Conservation (phyloP, 2,329 filamentous ascomycete species). For the Arthroderma uncinatum region DNA sequence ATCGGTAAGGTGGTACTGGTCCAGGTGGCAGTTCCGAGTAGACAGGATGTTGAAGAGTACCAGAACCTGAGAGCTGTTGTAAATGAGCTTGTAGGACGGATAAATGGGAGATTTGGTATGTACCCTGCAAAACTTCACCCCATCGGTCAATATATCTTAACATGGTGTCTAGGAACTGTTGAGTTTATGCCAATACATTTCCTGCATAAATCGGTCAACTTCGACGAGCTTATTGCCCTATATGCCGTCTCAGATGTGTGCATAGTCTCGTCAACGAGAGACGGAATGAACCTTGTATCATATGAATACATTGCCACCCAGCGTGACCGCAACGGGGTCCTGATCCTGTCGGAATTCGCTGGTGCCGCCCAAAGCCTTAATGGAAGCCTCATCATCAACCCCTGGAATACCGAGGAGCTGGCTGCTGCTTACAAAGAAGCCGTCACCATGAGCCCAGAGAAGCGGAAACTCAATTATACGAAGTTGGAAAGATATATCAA, state of each 20-base stretch:
- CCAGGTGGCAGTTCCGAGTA: conserved; percentile 86
- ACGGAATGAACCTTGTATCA: conserved; percentile 97
- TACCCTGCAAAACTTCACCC: conserved; percentile 8
- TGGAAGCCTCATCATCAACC: conserved; percentile 88
- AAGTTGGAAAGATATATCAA: conserved; percentile 92
- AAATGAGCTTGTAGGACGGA: conserved; percentile 90
- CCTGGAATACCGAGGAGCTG: conserved; percentile 95
- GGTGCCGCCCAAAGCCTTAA: conserved; percentile 91
- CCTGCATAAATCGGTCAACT: conserved; percentile 88
- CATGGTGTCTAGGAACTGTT: conserved; percentile 53
- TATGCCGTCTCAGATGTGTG: conserved; percentile 90
- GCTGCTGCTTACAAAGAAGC: conserved; percentile 88
- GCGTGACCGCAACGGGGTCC: conserved; percentile 75
- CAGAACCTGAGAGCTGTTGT: conserved; percentile 91
- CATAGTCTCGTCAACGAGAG: conserved; percentile 85
- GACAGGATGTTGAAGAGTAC: conserved; percentile 95
- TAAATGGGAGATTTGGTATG: conserved; percentile 83
- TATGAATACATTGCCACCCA: conserved; percentile 98
- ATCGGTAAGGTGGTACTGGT: conserved; percentile 94
- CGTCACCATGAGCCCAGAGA: conserved; percentile 90
- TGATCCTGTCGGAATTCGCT: conserved; percentile 94
- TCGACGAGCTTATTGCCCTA: conserved; percentile 86
- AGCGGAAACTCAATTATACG: conserved; percentile 73
- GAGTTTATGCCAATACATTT: conserved; percentile 99
- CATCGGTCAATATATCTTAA: conserved; percentile 7